Conservation (phyloP, 306 rosid species). For the Gynostemma pentaphyllum region DNA sequence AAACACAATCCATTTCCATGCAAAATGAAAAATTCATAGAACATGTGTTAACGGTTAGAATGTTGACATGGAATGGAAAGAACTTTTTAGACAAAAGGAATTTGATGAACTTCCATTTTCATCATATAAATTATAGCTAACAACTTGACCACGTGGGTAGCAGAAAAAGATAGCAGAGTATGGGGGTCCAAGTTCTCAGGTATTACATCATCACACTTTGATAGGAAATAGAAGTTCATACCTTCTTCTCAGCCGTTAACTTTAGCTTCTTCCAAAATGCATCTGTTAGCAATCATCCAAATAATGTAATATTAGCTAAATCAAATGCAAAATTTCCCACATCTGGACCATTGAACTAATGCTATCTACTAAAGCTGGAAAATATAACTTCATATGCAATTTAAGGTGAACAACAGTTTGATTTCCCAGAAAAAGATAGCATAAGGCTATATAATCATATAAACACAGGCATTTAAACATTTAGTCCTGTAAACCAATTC, state of each 20-base stretch:
- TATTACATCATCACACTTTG: not conserved
- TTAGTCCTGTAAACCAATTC: not conserved
- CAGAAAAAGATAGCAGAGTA: not conserved
- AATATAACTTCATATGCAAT: not conserved
- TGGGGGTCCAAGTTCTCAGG: not conserved
- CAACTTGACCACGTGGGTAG: not conserved
- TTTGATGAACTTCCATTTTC: not conserved
- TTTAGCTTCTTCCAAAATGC: conserved; percentile 79
- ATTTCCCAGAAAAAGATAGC: not conserved
- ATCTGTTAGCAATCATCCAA: conserved; percentile 40
- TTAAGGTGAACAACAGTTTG: not conserved
- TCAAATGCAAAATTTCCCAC: not conserved
- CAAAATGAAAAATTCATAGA: not conserved
- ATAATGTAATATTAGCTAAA: conserved; percentile 1
- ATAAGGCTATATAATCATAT: not conserved
- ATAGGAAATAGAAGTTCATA: conserved; percentile 14
- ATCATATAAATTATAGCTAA: not conserved
- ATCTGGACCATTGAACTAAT: not conserved
- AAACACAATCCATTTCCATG: not conserved
- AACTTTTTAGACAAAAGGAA: not conserved
- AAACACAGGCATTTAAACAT: not conserved
- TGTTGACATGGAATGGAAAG: not conserved
- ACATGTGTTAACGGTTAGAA: not conserved
- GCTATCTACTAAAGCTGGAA: not conserved
- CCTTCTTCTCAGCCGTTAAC: conserved; percentile 67